These are phyloP conservation scores for Forsythia viridissima DNA, from an alignment of 257 asterid species.

Conservation along the genomic window DNA sequence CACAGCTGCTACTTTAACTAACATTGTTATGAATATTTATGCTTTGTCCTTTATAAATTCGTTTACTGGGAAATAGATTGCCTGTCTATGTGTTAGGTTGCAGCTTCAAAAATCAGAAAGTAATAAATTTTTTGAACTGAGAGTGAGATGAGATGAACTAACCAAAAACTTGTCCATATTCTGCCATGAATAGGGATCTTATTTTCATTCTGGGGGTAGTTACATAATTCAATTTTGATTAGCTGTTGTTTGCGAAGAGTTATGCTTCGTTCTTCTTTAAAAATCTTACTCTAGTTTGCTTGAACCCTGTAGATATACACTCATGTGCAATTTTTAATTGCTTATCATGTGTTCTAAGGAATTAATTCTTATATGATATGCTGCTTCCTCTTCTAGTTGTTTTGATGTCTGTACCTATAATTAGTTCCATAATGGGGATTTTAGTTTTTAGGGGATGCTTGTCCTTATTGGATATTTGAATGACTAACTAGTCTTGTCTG, in stretches of 20 bases:
- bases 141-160: neutral
- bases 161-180: neutral
- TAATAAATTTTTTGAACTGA: neutral
- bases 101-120: neutral
- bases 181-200: neutral
- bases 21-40: neutral
- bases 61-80: neutral
- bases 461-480: neutral
- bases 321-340: neutral
- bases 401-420: neutral
- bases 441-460: neutral
- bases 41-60: neutral
- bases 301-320: neutral
- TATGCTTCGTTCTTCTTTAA: neutral
- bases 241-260: neutral
- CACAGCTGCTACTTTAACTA: neutral
- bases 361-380: neutral
- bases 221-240: neutral
- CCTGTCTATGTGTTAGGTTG: neutral
- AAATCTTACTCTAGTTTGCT: neutral
- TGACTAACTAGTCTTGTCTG: constrained; percentile 12
- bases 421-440: neutral
- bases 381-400: constrained; percentile 3
- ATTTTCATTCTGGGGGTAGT: neutral
- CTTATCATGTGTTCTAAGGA: neutral